These are phyloP conservation scores for Sporothrix pallida DNA, from an alignment of 2,329 filamentous ascomycete species.

Conservation along the genomic window DNA sequence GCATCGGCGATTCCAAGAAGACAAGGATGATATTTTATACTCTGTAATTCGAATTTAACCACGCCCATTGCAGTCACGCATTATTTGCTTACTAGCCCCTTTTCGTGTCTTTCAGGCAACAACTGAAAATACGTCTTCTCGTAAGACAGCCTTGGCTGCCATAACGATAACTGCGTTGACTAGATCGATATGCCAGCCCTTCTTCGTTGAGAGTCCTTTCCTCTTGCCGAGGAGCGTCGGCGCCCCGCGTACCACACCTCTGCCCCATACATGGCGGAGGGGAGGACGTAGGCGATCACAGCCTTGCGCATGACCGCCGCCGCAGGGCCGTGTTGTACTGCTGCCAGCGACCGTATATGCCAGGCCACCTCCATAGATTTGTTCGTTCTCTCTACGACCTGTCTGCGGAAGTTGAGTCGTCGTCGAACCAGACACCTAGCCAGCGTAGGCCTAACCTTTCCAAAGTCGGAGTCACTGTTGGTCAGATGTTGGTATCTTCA, in stretches of 20 bases:
- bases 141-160: background rate
- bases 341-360: background rate
- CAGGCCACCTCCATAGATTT: background rate
- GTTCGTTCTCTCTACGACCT: slow-evolving; percentile 17
- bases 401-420: slow-evolving; percentile 4
- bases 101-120: too few relatives aligned
- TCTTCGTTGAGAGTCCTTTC: slow-evolving; percentile 13
- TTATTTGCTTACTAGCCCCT: too few relatives aligned
- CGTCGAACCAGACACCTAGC: slow-evolving; percentile 7
- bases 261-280: background rate
- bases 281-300: background rate
- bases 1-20: background rate
- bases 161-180: slow-evolving; percentile 4
- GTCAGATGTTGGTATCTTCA: too few relatives aligned
- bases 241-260: slow-evolving; percentile 15
- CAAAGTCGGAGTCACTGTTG: too few relatives aligned
- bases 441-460: background rate
- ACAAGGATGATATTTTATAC: too few relatives aligned
- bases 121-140: too few relatives aligned
- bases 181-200: slow-evolving; percentile 5
- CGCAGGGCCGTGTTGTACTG: background rate
- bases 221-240: slow-evolving; percentile 3
- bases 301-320: slow-evolving; percentile 2
- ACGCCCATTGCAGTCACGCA: too few relatives aligned
- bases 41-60: too few relatives aligned